Evolutionary conservation across 768 basidiomycete species (phyloP), one percentile per base, ranked within the genome.

Genomic region (Saitozyma podzolica): DNA sequence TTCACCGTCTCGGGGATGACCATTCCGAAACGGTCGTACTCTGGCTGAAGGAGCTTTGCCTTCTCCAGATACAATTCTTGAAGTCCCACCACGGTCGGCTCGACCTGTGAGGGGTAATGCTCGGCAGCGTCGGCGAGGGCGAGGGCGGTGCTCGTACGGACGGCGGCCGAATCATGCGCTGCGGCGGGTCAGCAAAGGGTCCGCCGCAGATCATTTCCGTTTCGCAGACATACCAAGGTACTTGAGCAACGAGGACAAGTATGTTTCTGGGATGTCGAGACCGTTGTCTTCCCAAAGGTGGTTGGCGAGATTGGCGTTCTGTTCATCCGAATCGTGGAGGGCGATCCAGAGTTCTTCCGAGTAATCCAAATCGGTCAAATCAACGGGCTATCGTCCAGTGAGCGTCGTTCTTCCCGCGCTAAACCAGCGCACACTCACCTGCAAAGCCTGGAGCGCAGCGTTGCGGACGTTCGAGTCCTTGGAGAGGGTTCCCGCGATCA

Each of bases 251-350:
- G 83, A 82, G 0, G 78, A 73, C 0, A 91, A 77, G 79, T 86
- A 86, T 7, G 78, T 77, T 66, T 92, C 90, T 0, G 89, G 86
- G 9, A 94, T 86, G 70, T 96, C 92, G 43, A 97, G 78, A 5
- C 91, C 94, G 66, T 98, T 98, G 65, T 97, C 96, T 58, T 96
- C 95, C 94, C 94, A 98, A 9, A 91, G 80, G 64, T 88, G 86
- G 20, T 82, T 81, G 14, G 94, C 93, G 47, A 97, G 81, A 54
- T 88, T 83, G 0, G 87, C 87, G 68, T 94, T 97, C 72, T 94
- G 91, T 70, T 92, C 91, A 65, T 89, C 88, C 56, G 86, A 87
- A 62, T 98, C 96, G 68, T 97, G 92, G 57, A 85, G 87, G 5
- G 89, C 89, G 45, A 97, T 84, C 87, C 91, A 91, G 0, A 99